A percentile compares a stretch with the other conserved stretches of the same genome.
Conservation (phyloP, 495 filamentous ascomycete species). For the Rhypophila decipiens region DNA sequence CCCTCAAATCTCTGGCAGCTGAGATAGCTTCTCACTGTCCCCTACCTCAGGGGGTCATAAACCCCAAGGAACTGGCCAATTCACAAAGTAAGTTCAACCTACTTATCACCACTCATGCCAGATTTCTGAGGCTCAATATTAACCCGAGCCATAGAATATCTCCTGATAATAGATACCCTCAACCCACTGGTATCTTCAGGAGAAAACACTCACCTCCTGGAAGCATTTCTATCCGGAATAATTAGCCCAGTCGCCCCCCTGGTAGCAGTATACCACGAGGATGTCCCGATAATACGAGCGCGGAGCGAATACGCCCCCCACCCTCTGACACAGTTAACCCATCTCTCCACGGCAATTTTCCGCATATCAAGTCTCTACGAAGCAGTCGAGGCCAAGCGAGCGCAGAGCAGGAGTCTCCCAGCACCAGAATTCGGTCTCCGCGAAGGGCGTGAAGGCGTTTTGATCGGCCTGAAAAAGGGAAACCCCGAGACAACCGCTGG, state of each 20-base stretch:
- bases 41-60: constrained; percentile 24
- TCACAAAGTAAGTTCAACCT: constrained; percentile 28
- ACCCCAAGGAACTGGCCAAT: constrained; percentile 8
- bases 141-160: constrained; percentile 31
- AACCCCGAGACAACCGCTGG: constrained; percentile 29
- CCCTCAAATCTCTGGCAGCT: constrained; percentile 39
- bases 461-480: constrained; percentile 47
- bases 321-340: constrained; percentile 52
- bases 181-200: constrained; percentile 41
- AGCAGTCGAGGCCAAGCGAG: constrained; percentile 57
- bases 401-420: constrained; percentile 60
- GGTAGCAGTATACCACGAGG: constrained; percentile 61
- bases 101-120: constrained; percentile 8
- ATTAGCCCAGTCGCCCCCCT: constrained; percentile 48
- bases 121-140: constrained; percentile 35
- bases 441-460: constrained; percentile 67
- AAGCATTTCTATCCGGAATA: constrained; percentile 48
- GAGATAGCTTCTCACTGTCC: constrained; percentile 54
- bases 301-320: constrained; percentile 53
- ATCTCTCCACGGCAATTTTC: constrained; percentile 47
- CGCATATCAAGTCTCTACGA: constrained; percentile 56
- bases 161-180: constrained; percentile 60
- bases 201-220: constrained; percentile 34
- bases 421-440: constrained; percentile 71
- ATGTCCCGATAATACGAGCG: constrained; percentile 43